phyloP scores from a whole-genome alignment of 2,329 filamentous ascomycete species.

The Cladosporium sp. region DNA sequence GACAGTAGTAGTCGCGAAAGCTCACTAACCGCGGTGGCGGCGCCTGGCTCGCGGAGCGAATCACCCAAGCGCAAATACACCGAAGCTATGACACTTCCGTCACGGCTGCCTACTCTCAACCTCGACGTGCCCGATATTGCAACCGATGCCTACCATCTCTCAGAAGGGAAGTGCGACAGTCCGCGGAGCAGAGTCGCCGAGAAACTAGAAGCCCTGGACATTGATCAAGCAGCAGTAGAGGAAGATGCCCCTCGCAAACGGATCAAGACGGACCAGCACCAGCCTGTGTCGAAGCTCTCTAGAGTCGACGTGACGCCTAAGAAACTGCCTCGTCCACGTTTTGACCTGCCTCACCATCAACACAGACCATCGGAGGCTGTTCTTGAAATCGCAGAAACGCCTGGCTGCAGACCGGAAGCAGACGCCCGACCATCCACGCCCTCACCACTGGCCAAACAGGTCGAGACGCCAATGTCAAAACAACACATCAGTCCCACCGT shows the following conservation, averaged over 20 bases:
- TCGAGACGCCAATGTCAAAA: slow-evolving; percentile 8
- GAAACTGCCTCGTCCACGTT: background rate
- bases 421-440: slow-evolving; percentile 24
- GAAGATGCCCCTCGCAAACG: slow-evolving; percentile 11
- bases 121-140: slow-evolving; percentile 11
- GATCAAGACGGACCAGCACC: slow-evolving; percentile 8
- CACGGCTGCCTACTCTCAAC: slow-evolving; percentile 15
- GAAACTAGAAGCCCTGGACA: slow-evolving; percentile 29
- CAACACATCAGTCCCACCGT: slow-evolving; percentile 6
- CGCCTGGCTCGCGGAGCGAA: slow-evolving; percentile 3
- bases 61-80: slow-evolving; percentile 20
- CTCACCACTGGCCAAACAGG: slow-evolving; percentile 21
- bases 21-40: slow-evolving; percentile 6
- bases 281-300: background rate
- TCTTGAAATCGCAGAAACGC: slow-evolving; percentile 28
- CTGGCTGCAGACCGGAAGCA: slow-evolving; percentile 24
- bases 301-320: slow-evolving; percentile 7
- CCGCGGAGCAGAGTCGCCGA: slow-evolving; percentile 35
- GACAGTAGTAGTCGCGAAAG: background rate
- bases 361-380: background rate
- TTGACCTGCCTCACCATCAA: background rate
- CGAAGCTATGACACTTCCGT: slow-evolving; percentile 19
- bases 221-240: slow-evolving; percentile 4
- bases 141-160: slow-evolving; percentile 1
- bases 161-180: slow-evolving; percentile 27